Percentiles rank a stretch among this genome's conserved stretches.
Conservation (phyloP, 2,329 filamentous ascomycete genomes). For the Penicillium palitans region DNA sequence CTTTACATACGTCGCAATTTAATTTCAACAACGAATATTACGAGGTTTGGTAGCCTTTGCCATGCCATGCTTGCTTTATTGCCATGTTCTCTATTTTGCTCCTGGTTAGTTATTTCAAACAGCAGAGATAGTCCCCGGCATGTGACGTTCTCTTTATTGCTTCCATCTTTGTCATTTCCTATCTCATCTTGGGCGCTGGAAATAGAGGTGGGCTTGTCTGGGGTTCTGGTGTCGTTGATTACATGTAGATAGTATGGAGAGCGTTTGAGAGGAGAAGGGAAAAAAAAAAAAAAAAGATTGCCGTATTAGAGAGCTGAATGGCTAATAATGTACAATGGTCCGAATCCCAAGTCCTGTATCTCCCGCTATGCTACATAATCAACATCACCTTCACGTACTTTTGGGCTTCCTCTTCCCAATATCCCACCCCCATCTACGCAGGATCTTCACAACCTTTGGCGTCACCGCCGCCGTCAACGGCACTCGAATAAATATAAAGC, state of each 20-base stretch:
- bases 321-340: constrained; percentile 38
- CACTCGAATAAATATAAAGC: constrained; percentile 93
- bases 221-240: constrained; percentile 8
- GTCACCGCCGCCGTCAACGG: constrained; percentile 86
- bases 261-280: constrained; percentile 23
- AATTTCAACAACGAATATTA: constrained; percentile 22
- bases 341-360: constrained; percentile 6
- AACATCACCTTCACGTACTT: constrained; percentile 24
- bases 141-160: constrained; percentile 2
- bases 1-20: constrained; percentile 10
- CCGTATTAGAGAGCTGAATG: constrained; percentile 26
- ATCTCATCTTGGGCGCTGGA: constrained; percentile 8
- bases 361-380: constrained; percentile 13
- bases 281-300: constrained; percentile 5
- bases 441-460: constrained; percentile 87
- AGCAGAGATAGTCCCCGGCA: constrained; percentile 2
- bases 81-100: constrained; percentile 6
- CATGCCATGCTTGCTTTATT: constrained; percentile 13
- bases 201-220: constrained; percentile 2
- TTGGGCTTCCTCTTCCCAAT: constrained; percentile 73
- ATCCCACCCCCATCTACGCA: constrained; percentile 89
- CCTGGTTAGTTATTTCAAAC: constrained; percentile 2
- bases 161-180: constrained; percentile 4
- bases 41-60: constrained; percentile 20
- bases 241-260: constrained; percentile 12